A percentile compares a stretch with the other conserved stretches of the same genome.
phyloP scores from a whole-genome alignment of 2,329 filamentous ascomycete genomes.

The Apiospora pterosperma region DNA sequence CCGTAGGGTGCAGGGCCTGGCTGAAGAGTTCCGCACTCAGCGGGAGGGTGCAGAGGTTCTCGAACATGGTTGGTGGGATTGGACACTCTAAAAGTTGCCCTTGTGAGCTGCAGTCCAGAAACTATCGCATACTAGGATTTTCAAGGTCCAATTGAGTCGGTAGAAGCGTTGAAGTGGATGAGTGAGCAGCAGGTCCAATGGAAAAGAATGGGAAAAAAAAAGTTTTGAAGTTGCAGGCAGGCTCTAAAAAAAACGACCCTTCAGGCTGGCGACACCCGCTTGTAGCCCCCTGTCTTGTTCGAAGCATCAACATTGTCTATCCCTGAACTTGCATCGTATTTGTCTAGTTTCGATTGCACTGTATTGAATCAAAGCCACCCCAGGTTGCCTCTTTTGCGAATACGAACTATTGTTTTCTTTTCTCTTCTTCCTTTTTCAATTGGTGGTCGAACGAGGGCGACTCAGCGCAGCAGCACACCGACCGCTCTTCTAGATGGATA shows the following conservation, averaged over 20 bases:
- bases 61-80: slow-evolving; percentile 61
- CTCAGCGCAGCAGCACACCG: background rate
- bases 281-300: background rate
- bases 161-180: background rate
- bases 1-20: slow-evolving; percentile 79
- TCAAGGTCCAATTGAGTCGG: background rate
- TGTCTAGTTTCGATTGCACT: background rate
- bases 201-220: background rate
- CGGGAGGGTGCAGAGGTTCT: slow-evolving; percentile 87
- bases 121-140: background rate
- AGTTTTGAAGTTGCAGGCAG: background rate
- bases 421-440: background rate
- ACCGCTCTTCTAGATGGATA: background rate
- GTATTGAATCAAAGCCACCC: accelerated
- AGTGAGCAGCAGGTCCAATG: background rate
- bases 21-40: slow-evolving; percentile 84
- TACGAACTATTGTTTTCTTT: background rate
- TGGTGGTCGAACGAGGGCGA: background rate
- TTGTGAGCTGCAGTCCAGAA: background rate
- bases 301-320: background rate
- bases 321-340: background rate
- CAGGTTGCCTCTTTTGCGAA: background rate
- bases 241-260: background rate
- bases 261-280: background rate
- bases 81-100: background rate